A percentile compares a stretch with the other conserved stretches of the same genome.
These are phyloP conservation scores for Liquidambar formosana DNA, from an alignment of 164 flowering plant species.

Conservation along the genomic window DNA sequence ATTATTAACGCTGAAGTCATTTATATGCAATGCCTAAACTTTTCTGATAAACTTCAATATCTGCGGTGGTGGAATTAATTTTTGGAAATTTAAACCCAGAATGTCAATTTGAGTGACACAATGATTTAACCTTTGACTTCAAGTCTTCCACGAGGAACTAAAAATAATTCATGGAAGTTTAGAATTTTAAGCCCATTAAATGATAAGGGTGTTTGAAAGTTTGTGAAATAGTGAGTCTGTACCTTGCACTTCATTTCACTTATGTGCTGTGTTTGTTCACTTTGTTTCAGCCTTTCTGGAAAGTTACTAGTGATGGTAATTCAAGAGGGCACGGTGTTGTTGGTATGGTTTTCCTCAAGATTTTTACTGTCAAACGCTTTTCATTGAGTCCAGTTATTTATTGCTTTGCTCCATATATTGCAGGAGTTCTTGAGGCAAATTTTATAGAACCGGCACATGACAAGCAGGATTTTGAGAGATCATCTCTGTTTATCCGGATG, in stretches of 20 bases:
- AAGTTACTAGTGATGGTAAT: slow-evolving; percentile 54
- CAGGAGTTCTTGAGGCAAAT: slow-evolving; percentile 95
- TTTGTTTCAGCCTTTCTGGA: slow-evolving; percentile 86
- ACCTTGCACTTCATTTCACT: not conserved
- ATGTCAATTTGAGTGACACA: too few relatives aligned
- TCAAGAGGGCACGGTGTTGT: slow-evolving; percentile 65
- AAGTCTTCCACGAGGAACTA: too few relatives aligned
- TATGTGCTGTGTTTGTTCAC: slow-evolving; percentile 15
- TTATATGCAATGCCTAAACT: not conserved
- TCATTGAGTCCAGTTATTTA: slow-evolving; percentile 9
- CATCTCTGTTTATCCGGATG: slow-evolving; percentile 62
- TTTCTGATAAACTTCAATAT: not conserved
- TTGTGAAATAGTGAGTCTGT: not conserved
- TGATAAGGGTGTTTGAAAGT: too few relatives aligned
- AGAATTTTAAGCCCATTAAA: too few relatives aligned
- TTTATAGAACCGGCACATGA: slow-evolving; percentile 98
- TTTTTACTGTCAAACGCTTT: not conserved
- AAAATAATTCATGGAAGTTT: too few relatives aligned
- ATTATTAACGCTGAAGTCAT: slow-evolving; percentile 6
- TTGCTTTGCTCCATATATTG: slow-evolving; percentile 4
- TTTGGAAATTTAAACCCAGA: too few relatives aligned
- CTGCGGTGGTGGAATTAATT: too few relatives aligned
- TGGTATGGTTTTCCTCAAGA: slow-evolving; percentile 41
- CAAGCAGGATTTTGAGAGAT: slow-evolving; percentile 97
- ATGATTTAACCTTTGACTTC: too few relatives aligned